Conservation (phyloP, 2,329 filamentous ascomycete genomes). For the Aspergillus sp. region DNA sequence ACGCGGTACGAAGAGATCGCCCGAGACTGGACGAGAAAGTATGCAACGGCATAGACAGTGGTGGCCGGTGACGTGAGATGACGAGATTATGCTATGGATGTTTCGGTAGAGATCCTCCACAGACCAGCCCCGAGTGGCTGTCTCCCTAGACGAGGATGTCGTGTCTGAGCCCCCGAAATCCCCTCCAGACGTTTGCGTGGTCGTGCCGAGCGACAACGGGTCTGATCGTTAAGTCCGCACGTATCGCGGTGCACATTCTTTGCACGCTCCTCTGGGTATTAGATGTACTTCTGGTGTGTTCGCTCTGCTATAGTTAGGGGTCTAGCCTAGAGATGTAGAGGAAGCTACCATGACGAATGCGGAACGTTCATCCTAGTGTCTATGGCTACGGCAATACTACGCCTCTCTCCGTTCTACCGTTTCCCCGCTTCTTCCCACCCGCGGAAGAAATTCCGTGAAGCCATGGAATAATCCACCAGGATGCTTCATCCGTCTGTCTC, state of each 20-base stretch:
- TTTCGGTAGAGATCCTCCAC: neutral
- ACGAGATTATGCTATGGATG: neutral
- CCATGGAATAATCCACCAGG: too few relatives aligned
- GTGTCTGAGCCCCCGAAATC: neutral
- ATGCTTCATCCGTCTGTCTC: too few relatives aligned
- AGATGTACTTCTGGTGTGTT: too few relatives aligned
- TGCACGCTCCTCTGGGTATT: neutral
- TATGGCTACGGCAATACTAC: too few relatives aligned
- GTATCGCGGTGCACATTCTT: too few relatives aligned
- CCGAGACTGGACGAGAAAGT: slow-evolving; percentile 69
- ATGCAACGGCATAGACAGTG: slow-evolving; percentile 52
- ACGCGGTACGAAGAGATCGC: slow-evolving; percentile 72
- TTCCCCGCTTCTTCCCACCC: neutral
- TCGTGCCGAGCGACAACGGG: too few relatives aligned
- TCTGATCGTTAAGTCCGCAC: too few relatives aligned
- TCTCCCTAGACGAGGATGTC: neutral
- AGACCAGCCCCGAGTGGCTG: neutral
- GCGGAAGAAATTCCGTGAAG: neutral
- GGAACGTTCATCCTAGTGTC: too few relatives aligned
- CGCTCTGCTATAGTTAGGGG: neutral
- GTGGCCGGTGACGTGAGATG: neutral
- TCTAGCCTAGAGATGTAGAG: neutral
- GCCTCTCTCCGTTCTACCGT: neutral
- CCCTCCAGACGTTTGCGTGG: too few relatives aligned
- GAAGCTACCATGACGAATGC: too few relatives aligned